Conservation (phyloP, 768 basidiomycete species). For the Gautieria morchelliformis region DNA sequence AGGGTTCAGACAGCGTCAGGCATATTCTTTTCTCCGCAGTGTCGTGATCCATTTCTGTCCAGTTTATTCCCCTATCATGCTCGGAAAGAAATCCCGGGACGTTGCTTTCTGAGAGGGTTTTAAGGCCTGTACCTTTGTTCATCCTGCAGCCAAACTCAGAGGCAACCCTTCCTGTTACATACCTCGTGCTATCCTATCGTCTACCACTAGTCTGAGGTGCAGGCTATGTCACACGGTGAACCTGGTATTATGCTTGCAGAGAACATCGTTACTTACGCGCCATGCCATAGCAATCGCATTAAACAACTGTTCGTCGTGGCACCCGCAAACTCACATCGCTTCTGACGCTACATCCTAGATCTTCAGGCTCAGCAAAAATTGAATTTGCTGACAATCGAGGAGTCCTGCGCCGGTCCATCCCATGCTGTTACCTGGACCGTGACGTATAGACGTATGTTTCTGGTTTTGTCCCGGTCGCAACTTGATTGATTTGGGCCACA, state of each 20-base stretch:
- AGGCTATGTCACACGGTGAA: background rate
- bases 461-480: constrained; percentile 1
- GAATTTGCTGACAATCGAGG: constrained; percentile 33
- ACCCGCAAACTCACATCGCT: background rate
- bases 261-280: background rate
- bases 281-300: constrained; percentile 18
- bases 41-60: background rate
- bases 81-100: background rate
- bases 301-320: constrained; percentile 37
- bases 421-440: constrained; percentile 38
- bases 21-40: background rate
- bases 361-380: constrained; percentile 35
- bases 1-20: background rate
- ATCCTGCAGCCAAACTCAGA: background rate
- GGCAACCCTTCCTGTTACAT: background rate
- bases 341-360: background rate
- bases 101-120: background rate
- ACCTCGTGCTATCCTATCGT: background rate
- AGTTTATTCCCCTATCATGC: background rate
- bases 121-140: background rate
- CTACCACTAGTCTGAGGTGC: background rate
- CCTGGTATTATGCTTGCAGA: too few species aligned
- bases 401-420: constrained; percentile 31
- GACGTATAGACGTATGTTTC: constrained; percentile 46
- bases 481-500: constrained; percentile 16